Evolutionary conservation across 257 asterid genomes (phyloP), one percentile per base, ranked within the genome.

Genomic region (Coffea canephora): DNA sequence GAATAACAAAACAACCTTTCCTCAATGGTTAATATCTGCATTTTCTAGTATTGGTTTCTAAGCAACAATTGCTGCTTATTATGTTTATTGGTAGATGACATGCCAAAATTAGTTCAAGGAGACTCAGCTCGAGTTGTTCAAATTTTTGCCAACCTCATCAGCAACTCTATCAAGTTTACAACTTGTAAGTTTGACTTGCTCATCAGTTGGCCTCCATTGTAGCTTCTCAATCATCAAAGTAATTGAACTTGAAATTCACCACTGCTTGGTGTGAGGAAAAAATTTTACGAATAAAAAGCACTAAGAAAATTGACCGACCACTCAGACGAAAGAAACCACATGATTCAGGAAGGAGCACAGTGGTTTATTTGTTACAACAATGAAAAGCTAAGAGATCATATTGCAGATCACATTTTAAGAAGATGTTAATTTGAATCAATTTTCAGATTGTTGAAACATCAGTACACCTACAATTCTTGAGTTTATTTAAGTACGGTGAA

Each of bases 41-140:
- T 39, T 66, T 59, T 27, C 70, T 55, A 48, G 10, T 69, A 21
- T 71, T 64, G 74, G 64, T 61, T 78, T 59, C 69, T 62, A 31
- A 83, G 57, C 45, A 23, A 78, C 46, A 23, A 50, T 70, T 77
- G 23, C 57, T 79, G 76, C 50, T 77, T 74, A 64, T 77, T 43
- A 43, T 77, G 77, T 43, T 74, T 39, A 69, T 71, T 81, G 68
- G 71, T 92, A 94, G 98, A 94, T 84, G 97, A 94, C 78, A 94
- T 94, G 94, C 98, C 98, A 71, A 94, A 88, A 85, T 59, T 91
- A 69, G 96, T 93, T 39, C 88, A 75, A 21, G 98, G 98, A 81
- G 98, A 94, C 85, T 93, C 98, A 11, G 97, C 93, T 62, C 88
- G 98, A 90, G 89, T 93, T 81, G 93, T 94, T 81, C 98, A 94